Evolutionary conservation across 2,329 filamentous ascomycete genomes (phyloP).

Genomic region (Septoria petroselini): DNA sequence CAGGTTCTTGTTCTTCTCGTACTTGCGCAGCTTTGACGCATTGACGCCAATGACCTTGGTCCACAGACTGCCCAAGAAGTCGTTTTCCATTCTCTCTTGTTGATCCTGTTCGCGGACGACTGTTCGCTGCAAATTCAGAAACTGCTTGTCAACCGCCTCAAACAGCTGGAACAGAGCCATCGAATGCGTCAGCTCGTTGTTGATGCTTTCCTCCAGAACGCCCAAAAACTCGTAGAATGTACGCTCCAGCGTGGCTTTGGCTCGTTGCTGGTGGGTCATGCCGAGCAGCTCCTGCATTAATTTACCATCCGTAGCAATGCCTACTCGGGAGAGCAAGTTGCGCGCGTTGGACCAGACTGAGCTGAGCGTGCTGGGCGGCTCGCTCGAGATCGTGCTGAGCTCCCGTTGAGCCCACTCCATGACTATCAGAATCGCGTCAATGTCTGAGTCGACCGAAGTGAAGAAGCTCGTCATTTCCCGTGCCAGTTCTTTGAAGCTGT

Average conservation of each 20-base stretch:
- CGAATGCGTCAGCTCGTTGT: slow-evolving; percentile 75
- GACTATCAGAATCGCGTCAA: slow-evolving; percentile 86
- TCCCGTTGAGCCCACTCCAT: slow-evolving; percentile 96
- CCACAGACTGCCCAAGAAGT: slow-evolving; percentile 82
- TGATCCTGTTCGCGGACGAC: slow-evolving; percentile 79
- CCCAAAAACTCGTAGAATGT: slow-evolving; percentile 85
- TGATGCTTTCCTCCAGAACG: slow-evolving; percentile 85
- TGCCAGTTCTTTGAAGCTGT: slow-evolving; percentile 78
- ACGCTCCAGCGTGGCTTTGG: slow-evolving; percentile 73
- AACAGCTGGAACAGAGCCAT: slow-evolving; percentile 83
- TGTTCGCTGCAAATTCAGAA: slow-evolving; percentile 79
- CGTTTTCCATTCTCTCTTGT: slow-evolving; percentile 76
- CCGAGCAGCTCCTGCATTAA: slow-evolving; percentile 61
- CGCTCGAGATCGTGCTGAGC: slow-evolving; percentile 64
- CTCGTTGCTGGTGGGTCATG: slow-evolving; percentile 74
- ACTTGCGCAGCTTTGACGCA: slow-evolving; percentile 74
- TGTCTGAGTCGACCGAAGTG: slow-evolving; percentile 86
- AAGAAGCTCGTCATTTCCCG: slow-evolving; percentile 89
- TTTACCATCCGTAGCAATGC: slow-evolving; percentile 35
- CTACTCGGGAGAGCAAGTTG: slow-evolving; percentile 65
- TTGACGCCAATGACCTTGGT: slow-evolving; percentile 76
- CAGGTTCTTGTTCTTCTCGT: slow-evolving; percentile 81
- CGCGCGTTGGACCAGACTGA: slow-evolving; percentile 83
- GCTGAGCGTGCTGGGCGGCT: slow-evolving; percentile 62
- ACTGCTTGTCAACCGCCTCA: slow-evolving; percentile 84